Base-by-base conservation (phyloP, 23 red algal genomes). In the Pyropia yezoensis region DNA sequence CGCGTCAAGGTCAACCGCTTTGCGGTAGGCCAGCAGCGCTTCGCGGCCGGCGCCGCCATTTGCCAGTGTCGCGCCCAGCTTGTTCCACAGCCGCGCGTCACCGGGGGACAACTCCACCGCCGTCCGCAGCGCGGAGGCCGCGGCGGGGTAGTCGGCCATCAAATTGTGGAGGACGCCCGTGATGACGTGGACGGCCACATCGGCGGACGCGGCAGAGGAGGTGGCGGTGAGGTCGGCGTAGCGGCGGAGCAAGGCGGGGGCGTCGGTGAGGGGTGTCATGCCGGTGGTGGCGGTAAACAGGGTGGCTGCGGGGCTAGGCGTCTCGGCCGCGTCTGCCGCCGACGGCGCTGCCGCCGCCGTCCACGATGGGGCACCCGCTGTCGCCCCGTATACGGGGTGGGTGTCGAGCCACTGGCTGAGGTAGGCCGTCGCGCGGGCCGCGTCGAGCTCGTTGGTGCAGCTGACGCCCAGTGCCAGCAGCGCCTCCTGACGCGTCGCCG, bases 381-480 rank as follows among this genome's bases (percentile, higher is more conserved):
- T 63, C 20, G 32, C 59, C 49, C 65, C 80, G 18, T 21, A 18
- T 0, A 56, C 47, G 3, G 50, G 45, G 45, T 53, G 50, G 3
- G 54, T 28, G 50, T 85, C 83, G 34, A 85, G 59, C 91, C 91
- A 96, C 22, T 76, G 71, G 30, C 27, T 25, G 23, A 96, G 69
- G 53, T 84, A 69, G 26, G 66, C 33, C 39, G 89, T 29, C 24
- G 91, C 91, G 67, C 74, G 78, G 19, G 47, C 27, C 1, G 30
- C 55, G 33, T 96, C 80, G 20, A 89, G 54, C 64, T 96, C 91
- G 55, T 96, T 96, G 63, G 91, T 90, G 61, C 85, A 96, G 49
- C 76, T 78, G 47, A 96, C 91, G 12, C 66, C 84, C 52, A 96
- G 76, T 23, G 79, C 77, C 32, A 96, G 70, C 18, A 96, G 71